Conservation (phyloP, 2,329 filamentous ascomycete species). For the Orbilia javanica region DNA sequence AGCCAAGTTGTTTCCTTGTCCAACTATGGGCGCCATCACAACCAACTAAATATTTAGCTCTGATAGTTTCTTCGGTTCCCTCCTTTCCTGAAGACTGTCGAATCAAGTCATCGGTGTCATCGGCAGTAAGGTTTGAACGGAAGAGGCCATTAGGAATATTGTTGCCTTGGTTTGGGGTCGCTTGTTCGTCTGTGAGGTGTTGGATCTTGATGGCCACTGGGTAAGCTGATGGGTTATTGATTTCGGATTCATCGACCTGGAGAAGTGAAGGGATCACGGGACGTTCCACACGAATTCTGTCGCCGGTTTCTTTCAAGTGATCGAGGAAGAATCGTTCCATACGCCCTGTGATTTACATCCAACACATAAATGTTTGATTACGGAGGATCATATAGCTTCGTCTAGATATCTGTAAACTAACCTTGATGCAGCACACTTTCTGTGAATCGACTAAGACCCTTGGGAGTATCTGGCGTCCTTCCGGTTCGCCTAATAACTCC, state of each 20-base stretch:
- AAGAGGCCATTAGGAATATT: slow-evolving; percentile 70
- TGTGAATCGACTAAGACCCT: slow-evolving; percentile 74
- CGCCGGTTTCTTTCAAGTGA: slow-evolving; percentile 71
- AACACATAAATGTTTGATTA: not conserved
- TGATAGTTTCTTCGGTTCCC: slow-evolving; percentile 67
- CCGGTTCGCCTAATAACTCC: slow-evolving; percentile 72
- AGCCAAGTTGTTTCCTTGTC: slow-evolving; percentile 72
- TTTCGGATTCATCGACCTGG: slow-evolving; percentile 69
- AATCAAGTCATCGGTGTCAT: slow-evolving; percentile 67
- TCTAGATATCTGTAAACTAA: not conserved
- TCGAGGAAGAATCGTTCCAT: slow-evolving; percentile 77
- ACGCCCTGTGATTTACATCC: slow-evolving; percentile 62
- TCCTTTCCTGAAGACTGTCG: slow-evolving; percentile 62
- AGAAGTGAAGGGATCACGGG: slow-evolving; percentile 72
- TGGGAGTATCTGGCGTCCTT: slow-evolving; percentile 74
- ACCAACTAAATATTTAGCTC: slow-evolving; percentile 75
- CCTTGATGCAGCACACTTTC: slow-evolving; percentile 79
- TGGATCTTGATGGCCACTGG: slow-evolving; percentile 73
- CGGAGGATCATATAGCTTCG: too few species aligned
- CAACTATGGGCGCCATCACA: slow-evolving; percentile 78
- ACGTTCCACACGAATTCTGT: slow-evolving; percentile 72
- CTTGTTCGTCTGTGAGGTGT: slow-evolving; percentile 72
- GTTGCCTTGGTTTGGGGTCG: slow-evolving; percentile 67
- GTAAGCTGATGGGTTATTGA: slow-evolving; percentile 70
- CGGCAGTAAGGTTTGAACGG: slow-evolving; percentile 71